phyloP scores from a whole-genome alignment of 2,329 filamentous ascomycete species.

The Xylaria sp. region DNA sequence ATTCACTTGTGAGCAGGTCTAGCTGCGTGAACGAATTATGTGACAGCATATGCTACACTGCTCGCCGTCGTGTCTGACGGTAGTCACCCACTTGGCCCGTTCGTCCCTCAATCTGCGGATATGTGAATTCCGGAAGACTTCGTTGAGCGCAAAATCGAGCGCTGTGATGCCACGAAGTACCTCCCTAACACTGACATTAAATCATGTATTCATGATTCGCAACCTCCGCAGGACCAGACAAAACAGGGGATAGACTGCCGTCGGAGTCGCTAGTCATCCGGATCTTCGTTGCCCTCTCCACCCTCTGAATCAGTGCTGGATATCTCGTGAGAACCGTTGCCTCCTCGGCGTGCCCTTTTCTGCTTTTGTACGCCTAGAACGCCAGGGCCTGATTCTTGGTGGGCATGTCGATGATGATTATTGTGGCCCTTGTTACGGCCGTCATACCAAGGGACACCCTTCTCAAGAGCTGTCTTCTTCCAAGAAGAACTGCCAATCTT shows the following conservation, averaged over 20 bases:
- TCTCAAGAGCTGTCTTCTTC: conserved; percentile 73
- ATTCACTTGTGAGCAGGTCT: background rate
- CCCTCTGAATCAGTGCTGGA: conserved; percentile 51
- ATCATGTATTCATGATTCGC: conserved; percentile 1
- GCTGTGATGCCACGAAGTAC: background rate
- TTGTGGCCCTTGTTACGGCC: conserved; percentile 32
- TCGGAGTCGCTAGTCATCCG: conserved; percentile 63
- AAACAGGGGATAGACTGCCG: conserved; percentile 68
- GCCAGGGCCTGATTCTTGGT: conserved; percentile 46
- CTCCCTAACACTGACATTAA: background rate
- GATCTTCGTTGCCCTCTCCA: conserved; percentile 67
- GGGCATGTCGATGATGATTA: conserved; percentile 39
- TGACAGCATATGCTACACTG: background rate
- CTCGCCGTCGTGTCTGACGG: conserved; percentile 14
- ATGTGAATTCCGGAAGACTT: background rate
- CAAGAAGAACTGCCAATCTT: conserved; percentile 77
- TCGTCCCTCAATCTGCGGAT: conserved; percentile 33
- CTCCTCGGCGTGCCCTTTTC: conserved; percentile 25
- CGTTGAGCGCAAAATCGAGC: background rate
- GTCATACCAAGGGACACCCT: conserved; percentile 57
- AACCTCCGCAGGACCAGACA: conserved; percentile 59
- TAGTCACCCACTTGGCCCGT: conserved; percentile 36
- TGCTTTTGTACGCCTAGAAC: conserved; percentile 57
- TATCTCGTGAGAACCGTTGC: conserved; percentile 25
- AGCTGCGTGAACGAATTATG: background rate